These are phyloP conservation scores for Pseudogymnoascus sp. DNA, from an alignment of 2,329 filamentous ascomycete species.

Conservation along the genomic window DNA sequence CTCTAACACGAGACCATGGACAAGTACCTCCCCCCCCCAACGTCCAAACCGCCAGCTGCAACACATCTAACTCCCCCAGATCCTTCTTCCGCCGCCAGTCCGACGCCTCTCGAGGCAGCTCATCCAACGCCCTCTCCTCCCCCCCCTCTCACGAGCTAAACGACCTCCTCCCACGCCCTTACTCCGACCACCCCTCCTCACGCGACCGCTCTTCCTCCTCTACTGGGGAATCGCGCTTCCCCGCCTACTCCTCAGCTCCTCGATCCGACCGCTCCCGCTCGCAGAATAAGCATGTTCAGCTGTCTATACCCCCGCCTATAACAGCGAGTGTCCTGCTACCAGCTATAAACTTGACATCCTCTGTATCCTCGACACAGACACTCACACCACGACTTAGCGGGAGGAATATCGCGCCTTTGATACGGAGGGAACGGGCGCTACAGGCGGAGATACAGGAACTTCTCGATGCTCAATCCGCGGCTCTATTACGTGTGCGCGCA, in stretches of 20 bases:
- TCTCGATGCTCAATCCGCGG: conserved; percentile 52
- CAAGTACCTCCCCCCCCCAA: not conserved
- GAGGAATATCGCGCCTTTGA: not conserved
- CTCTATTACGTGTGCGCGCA: conserved; percentile 26
- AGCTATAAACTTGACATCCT: not conserved
- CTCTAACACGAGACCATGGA: not conserved
- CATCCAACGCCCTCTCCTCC: not conserved
- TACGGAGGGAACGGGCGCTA: conserved; percentile 43
- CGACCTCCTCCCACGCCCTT: not conserved
- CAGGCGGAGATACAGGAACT: conserved; percentile 52
- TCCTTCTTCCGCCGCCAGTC: not conserved
- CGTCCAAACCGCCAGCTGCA: not conserved
- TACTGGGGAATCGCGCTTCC: not conserved
- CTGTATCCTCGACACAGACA: not conserved
- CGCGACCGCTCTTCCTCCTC: not conserved
- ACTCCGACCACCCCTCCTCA: not conserved
- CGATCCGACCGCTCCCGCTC: not conserved
- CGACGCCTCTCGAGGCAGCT: not conserved
- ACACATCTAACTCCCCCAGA: not conserved
- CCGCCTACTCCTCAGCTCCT: not conserved
- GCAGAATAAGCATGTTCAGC: not conserved
- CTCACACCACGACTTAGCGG: not conserved
- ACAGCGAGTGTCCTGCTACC: conserved; percentile 11
- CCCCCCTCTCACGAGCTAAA: not conserved
- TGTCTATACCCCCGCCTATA: conserved; percentile 9